Percentiles rank a stretch among this genome's conserved stretches.
phyloP scores from a whole-genome alignment of 306 rosid genomes.

The Carpinus fangiana region DNA sequence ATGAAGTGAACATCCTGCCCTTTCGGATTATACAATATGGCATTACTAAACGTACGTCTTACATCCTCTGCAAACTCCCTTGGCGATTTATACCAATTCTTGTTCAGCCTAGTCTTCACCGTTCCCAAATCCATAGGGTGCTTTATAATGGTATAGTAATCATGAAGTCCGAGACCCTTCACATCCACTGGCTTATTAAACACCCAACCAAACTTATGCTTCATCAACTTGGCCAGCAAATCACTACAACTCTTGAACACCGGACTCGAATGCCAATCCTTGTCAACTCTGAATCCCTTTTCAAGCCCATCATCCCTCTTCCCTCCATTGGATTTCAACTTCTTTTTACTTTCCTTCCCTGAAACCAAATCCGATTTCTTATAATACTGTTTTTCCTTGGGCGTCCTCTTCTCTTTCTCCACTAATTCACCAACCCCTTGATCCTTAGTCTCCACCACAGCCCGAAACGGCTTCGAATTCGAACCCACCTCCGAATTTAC shows the following conservation, averaged over 20 bases:
- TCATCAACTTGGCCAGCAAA: constrained; percentile 82
- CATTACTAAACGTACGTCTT: constrained; percentile 84
- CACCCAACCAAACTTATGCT: constrained; percentile 93
- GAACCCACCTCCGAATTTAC: constrained; percentile 68
- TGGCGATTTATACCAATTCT: constrained; percentile 90
- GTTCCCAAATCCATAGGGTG: constrained; percentile 96
- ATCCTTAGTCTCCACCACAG: constrained; percentile 61
- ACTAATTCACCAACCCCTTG: constrained; percentile 53
- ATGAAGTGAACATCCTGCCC: constrained; percentile 95
- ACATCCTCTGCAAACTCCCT: constrained; percentile 98
- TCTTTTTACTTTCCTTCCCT: constrained; percentile 85
- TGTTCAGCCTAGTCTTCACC: constrained; percentile 73
- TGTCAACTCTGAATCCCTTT: constrained; percentile 42
- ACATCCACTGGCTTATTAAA: constrained; percentile 90
- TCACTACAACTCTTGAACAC: constrained; percentile 85
- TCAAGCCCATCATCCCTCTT: constrained; percentile 69
- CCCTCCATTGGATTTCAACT: constrained; percentile 62
- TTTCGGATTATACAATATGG: constrained; percentile 83
- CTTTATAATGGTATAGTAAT: constrained; percentile 69
- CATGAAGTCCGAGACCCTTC: constrained; percentile 78
- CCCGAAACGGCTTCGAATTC: constrained; percentile 61
- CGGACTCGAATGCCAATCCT: constrained; percentile 48
- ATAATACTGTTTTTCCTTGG: constrained; percentile 84
- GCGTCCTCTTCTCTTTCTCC: constrained; percentile 89
- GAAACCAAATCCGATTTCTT: constrained; percentile 73